Conservation (phyloP, 2,329 filamentous ascomycete genomes). For the Fusarium nanum region DNA sequence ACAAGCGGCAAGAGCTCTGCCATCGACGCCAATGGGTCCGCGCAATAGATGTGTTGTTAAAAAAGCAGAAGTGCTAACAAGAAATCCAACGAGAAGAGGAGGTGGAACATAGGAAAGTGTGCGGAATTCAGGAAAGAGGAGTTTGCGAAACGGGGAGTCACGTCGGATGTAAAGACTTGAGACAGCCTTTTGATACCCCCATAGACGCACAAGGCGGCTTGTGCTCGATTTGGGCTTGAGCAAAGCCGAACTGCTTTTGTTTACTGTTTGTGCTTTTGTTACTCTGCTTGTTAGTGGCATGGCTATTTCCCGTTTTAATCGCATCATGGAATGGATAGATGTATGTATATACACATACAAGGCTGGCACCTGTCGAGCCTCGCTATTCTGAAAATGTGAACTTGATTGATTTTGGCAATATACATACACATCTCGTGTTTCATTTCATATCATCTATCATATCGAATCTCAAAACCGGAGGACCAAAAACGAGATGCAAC, state of each 20-base stretch:
- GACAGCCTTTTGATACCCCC: constrained; percentile 49
- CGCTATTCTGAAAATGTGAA: background rate
- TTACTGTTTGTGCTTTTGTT: constrained; percentile 28
- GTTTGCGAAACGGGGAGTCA: constrained; percentile 41
- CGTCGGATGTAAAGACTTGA: constrained; percentile 43
- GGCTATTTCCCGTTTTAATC: constrained; percentile 3
- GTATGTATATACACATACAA: background rate
- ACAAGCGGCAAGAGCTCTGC: constrained; percentile 48
- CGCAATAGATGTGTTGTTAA: constrained; percentile 40
- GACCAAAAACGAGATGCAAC: constrained; percentile 42
- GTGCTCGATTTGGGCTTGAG: constrained; percentile 34
- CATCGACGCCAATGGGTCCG: constrained; percentile 59
- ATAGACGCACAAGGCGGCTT: constrained; percentile 51
- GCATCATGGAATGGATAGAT: constrained; percentile 28
- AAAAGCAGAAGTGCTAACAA: background rate
- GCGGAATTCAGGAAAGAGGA: constrained; percentile 20
- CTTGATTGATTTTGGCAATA: background rate
- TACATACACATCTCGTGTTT: constrained; percentile 22
- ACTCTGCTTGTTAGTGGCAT: constrained; percentile 7
- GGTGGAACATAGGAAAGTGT: background rate
- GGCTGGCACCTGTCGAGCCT: background rate
- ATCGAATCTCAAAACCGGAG: constrained; percentile 20
- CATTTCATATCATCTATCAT: constrained; percentile 30
- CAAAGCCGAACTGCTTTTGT: constrained; percentile 32
- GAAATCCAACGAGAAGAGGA: background rate